Conservation (phyloP, 1,139 yeast species). For the Saccharomyces hybrid region DNA sequence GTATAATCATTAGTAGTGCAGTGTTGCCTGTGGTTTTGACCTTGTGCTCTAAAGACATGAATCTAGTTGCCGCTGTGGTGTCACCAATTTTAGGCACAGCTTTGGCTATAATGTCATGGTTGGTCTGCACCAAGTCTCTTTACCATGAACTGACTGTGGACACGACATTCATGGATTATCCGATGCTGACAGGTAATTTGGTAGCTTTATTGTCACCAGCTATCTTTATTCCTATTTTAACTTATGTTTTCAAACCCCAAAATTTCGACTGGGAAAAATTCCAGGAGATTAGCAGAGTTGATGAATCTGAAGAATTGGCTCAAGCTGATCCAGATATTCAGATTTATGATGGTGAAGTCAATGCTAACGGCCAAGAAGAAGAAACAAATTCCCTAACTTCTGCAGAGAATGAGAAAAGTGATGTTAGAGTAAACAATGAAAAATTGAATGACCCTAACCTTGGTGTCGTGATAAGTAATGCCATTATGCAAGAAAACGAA, state of each 20-base stretch:
- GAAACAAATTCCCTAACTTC: conserved; percentile 19
- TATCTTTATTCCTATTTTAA: conserved; percentile 58
- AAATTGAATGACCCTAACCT: conserved; percentile 32
- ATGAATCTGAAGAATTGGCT: conserved; percentile 56
- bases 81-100: conserved; percentile 59
- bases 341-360: conserved; percentile 31
- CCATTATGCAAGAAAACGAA: conserved; percentile 9
- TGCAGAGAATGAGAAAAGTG: conserved; percentile 17
- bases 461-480: conserved; percentile 3
- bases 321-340: conserved; percentile 6
- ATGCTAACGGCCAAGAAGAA: conserved; percentile 7
- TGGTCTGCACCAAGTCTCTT: conserved; percentile 48
- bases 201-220: conserved; percentile 75
- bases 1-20: conserved; percentile 77
- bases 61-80: conserved; percentile 49
- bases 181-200: conserved; percentile 81
- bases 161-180: conserved; percentile 66
- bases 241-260: conserved; percentile 56
- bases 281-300: conserved; percentile 51
- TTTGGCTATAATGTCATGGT: conserved; percentile 60
- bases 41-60: conserved; percentile 60
- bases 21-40: conserved; percentile 72
- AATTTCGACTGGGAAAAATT: conserved; percentile 66
- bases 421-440: conserved; percentile 35
- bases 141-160: conserved; percentile 50